Conservation (phyloP, 768 basidiomycete species). For the Lactarius indigo region DNA sequence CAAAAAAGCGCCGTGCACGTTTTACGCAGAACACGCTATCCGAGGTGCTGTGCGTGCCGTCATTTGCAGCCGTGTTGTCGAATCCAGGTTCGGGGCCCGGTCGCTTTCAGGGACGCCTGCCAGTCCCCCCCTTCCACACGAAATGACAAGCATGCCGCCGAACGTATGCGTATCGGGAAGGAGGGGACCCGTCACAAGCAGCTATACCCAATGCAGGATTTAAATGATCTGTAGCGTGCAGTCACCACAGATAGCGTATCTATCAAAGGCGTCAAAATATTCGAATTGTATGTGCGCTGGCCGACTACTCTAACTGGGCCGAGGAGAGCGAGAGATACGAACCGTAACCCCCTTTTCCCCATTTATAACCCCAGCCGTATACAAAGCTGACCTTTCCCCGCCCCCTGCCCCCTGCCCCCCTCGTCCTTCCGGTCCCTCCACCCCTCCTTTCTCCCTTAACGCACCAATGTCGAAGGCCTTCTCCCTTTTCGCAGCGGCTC, state of each 20-base stretch:
- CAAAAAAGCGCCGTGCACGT: not conserved
- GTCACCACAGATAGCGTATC: not conserved
- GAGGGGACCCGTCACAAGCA: not conserved
- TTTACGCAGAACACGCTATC: not conserved
- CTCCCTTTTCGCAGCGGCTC: not conserved
- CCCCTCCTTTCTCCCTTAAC: not conserved
- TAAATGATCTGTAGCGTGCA: not conserved
- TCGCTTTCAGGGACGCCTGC: not conserved
- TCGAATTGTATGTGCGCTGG: not conserved
- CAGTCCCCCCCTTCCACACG: not conserved
- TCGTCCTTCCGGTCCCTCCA: not conserved
- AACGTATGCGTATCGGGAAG: not conserved
- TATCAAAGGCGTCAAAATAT: not conserved
- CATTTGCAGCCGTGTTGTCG: not conserved
- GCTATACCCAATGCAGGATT: not conserved
- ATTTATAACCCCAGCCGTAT: not conserved
- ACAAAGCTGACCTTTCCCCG: not conserved
- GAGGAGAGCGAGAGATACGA: not conserved
- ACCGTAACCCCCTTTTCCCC: not conserved
- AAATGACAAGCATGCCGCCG: not conserved
- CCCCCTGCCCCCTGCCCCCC: not conserved
- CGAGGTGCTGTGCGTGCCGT: not conserved
- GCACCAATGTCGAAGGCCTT: slow-evolving; percentile 4
- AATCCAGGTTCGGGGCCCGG: not conserved
- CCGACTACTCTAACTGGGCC: not conserved